Conservation (phyloP, 495 filamentous ascomycete species). For the Cercophora samala region DNA sequence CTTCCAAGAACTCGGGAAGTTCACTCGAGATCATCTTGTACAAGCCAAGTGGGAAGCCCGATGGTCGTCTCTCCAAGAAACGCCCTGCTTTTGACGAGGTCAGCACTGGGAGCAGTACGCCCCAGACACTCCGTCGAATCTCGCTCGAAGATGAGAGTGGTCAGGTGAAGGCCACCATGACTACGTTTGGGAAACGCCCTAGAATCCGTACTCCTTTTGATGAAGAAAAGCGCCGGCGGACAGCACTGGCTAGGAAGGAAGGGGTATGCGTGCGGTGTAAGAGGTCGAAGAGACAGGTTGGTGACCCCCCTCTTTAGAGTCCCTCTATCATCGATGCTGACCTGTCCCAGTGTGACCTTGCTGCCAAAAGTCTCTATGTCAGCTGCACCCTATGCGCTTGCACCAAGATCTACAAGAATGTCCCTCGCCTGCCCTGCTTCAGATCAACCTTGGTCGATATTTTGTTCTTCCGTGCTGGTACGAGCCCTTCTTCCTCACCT, state of each 20-base stretch:
- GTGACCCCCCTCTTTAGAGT: too few relatives aligned
- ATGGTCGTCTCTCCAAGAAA: conserved; percentile 18
- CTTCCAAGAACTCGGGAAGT: background rate
- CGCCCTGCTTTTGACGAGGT: conserved; percentile 16
- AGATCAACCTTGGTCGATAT: conserved; percentile 24
- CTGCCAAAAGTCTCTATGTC: conserved; percentile 21
- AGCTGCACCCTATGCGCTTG: conserved; percentile 24
- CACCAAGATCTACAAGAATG: conserved; percentile 25
- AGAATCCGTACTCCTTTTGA: conserved; percentile 18
- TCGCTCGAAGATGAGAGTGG: conserved; percentile 14
- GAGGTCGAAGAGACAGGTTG: conserved; percentile 29
- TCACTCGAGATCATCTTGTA: conserved; percentile 24
- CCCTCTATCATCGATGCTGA: conserved; percentile 8
- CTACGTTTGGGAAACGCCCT: conserved; percentile 21
- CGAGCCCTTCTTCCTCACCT: background rate
- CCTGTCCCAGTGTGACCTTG: conserved; percentile 27
- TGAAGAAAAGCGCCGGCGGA: conserved; percentile 24
- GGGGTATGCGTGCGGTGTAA: conserved; percentile 32
- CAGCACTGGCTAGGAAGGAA: conserved; percentile 24
- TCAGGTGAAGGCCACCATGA: conserved; percentile 22
- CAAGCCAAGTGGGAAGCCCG: conserved; percentile 10
- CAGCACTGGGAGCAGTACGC: background rate
- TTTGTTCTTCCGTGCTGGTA: conserved; percentile 29
- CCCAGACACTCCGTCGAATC: conserved; percentile 20
- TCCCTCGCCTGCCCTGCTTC: conserved; percentile 29